Conservation (phyloP, 257 asterid species). For the Penstemon eatonii region DNA sequence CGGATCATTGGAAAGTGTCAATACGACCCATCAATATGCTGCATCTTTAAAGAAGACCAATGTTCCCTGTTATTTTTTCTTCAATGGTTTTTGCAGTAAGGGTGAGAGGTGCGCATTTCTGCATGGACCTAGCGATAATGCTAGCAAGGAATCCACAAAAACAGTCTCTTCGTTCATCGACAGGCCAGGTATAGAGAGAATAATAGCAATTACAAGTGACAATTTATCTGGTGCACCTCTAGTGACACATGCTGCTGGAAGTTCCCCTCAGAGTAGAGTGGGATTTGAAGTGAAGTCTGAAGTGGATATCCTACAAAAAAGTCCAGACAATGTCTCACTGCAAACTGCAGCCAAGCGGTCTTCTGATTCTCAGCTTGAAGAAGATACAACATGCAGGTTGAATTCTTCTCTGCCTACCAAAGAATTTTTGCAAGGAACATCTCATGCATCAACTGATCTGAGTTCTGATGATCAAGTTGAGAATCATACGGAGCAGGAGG, state of each 20-base stretch:
- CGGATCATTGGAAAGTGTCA: not conserved
- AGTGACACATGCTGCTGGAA: not conserved
- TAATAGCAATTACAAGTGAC: constrained; percentile 14
- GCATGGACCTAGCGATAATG: constrained; percentile 38
- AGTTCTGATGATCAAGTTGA: constrained; percentile 15
- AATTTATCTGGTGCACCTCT: not conserved
- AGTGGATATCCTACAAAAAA: not conserved
- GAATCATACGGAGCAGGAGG: constrained; percentile 5
- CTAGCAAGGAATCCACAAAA: constrained; percentile 29
- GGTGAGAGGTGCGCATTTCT: constrained; percentile 58
- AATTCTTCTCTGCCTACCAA: constrained; percentile 15
- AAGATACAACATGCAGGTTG: not conserved
- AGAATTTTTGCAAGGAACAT: constrained; percentile 25
- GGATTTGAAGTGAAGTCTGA: constrained; percentile 24
- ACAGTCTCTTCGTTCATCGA: not conserved
- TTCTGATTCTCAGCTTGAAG: constrained; percentile 8
- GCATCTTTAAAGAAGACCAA: not conserved
- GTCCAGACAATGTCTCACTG: not conserved
- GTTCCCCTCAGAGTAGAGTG: constrained; percentile 24
- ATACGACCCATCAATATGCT: not conserved
- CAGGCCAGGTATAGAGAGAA: constrained; percentile 16
- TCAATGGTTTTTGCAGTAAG: constrained; percentile 47
- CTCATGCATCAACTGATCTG: constrained; percentile 26
- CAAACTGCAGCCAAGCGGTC: not conserved
- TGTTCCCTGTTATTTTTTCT: constrained; percentile 54